phyloP scores from a whole-genome alignment of 345 rosid species.

The Pugionium dolabratum region DNA sequence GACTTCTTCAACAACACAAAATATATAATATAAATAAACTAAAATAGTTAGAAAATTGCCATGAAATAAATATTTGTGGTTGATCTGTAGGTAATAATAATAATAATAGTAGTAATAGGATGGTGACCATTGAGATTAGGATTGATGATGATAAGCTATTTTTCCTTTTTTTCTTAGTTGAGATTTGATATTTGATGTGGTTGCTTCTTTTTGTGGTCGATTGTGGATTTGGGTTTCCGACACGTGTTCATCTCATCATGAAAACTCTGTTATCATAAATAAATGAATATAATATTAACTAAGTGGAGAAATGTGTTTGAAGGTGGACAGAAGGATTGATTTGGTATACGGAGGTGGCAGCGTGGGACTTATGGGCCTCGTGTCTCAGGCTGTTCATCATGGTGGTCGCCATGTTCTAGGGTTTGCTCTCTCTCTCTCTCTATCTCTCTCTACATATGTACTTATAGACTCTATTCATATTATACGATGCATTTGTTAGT shows the following conservation, averaged over 20 bases:
- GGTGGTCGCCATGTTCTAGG: conserved; percentile 99
- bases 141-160: conserved; percentile 34
- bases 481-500: conserved; percentile 34
- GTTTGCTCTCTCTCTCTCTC: conserved; percentile 56
- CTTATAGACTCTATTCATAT: conserved; percentile 5
- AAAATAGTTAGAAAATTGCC: conserved; percentile 4
- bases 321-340: conserved; percentile 96
- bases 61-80: conserved; percentile 27
- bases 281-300: conserved; percentile 31
- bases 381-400: conserved; percentile 98
- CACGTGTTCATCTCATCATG: conserved; percentile 68
- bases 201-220: conserved; percentile 35
- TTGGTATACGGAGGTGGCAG: conserved; percentile 97
- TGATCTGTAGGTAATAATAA: conserved; percentile 36
- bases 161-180: conserved; percentile 26
- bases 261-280: conserved; percentile 32
- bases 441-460: conserved; percentile 33
- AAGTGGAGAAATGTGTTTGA: conserved; percentile 46
- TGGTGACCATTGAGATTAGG: conserved; percentile 40
- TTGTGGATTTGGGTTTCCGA: conserved; percentile 29
- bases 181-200: conserved; percentile 40
- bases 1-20: conserved; percentile 33
- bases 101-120: conserved; percentile 37
- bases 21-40: neutral
- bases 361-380: conserved; percentile 98